These are phyloP conservation scores for Neoboletus magnificus DNA, from an alignment of 768 basidiomycete genomes.

Conservation along the genomic window DNA sequence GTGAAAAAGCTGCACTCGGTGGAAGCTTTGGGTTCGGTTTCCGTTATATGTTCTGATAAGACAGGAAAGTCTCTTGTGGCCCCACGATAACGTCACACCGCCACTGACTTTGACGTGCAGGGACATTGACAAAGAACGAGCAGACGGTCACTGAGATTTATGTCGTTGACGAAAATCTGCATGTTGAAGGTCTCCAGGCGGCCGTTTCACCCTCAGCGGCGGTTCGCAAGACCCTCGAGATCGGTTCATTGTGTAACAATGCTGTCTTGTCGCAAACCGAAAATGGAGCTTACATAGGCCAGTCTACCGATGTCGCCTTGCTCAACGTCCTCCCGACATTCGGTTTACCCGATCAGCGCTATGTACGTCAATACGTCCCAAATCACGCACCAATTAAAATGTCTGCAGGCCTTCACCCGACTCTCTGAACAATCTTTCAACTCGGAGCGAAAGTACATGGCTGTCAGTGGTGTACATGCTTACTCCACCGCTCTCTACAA, in stretches of 20 bases:
- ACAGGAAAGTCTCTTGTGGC: constrained; percentile 54
- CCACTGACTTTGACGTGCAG: constrained; percentile 30
- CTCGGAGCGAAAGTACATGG: constrained; percentile 94
- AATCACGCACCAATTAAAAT: constrained; percentile 3
- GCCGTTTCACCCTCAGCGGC: constrained; percentile 57
- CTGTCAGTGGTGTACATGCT: constrained; percentile 70
- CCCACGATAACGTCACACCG: background rate
- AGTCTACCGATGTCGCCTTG: constrained; percentile 91
- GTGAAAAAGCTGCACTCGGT: constrained; percentile 97
- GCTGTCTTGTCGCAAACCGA: constrained; percentile 63
- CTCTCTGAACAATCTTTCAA: constrained; percentile 84
- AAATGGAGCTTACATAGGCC: constrained; percentile 74
- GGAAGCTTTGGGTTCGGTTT: constrained; percentile 89
- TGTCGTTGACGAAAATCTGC: constrained; percentile 76
- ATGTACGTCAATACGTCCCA: constrained; percentile 42
- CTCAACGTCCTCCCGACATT: constrained; percentile 74
- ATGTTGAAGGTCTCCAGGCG: constrained; percentile 50
- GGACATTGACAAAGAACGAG: constrained; percentile 93
- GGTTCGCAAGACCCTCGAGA: constrained; percentile 68
- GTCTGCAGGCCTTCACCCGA: constrained; percentile 58
- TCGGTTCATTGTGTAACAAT: constrained; percentile 91
- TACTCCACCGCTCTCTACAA: constrained; percentile 28
- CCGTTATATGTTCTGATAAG: constrained; percentile 98
- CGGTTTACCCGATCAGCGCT: constrained; percentile 64
- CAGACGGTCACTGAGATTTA: constrained; percentile 92